Evolutionary conservation across 2,329 filamentous ascomycete species (phyloP).

Genomic region (Leptographium lundbergii): DNA sequence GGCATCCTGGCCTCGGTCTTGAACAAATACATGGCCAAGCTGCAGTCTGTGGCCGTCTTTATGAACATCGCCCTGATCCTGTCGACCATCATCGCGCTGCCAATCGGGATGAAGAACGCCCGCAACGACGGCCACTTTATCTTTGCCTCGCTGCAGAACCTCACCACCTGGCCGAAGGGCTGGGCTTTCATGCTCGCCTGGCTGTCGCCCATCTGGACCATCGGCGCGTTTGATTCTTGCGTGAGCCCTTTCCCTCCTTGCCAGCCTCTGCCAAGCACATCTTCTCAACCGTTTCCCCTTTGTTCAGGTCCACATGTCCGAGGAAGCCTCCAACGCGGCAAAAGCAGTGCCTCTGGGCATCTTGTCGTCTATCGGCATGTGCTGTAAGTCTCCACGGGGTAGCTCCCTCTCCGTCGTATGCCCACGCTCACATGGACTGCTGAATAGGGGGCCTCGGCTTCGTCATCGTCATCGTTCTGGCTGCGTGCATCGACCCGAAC

Average conservation of each 20-base stretch:
- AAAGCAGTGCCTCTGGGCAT: slow-evolving; percentile 40
- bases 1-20: slow-evolving; percentile 39
- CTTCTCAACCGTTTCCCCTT: background rate
- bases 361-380: slow-evolving; percentile 40
- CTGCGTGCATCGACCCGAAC: slow-evolving; percentile 41
- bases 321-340: slow-evolving; percentile 47
- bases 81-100: slow-evolving; percentile 43
- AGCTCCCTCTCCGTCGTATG: background rate
- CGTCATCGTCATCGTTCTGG: slow-evolving; percentile 43
- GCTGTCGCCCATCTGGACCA: slow-evolving; percentile 51
- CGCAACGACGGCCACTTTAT: slow-evolving; percentile 36
- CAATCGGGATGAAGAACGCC: slow-evolving; percentile 28
- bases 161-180: slow-evolving; percentile 43
- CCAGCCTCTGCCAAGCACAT: background rate
- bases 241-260: slow-evolving; percentile 23
- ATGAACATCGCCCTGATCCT: slow-evolving; percentile 43
- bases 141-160: slow-evolving; percentile 42
- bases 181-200: slow-evolving; percentile 49
- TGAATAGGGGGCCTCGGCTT: slow-evolving; percentile 39
- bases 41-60: slow-evolving; percentile 42
- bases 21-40: slow-evolving; percentile 43
- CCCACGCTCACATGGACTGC: no score
- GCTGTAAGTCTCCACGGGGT: slow-evolving; percentile 14
- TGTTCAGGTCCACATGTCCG: slow-evolving; percentile 27
- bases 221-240: slow-evolving; percentile 43